phyloP scores from a whole-genome alignment of 768 basidiomycete species.

The Lactifluus piperatus region DNA sequence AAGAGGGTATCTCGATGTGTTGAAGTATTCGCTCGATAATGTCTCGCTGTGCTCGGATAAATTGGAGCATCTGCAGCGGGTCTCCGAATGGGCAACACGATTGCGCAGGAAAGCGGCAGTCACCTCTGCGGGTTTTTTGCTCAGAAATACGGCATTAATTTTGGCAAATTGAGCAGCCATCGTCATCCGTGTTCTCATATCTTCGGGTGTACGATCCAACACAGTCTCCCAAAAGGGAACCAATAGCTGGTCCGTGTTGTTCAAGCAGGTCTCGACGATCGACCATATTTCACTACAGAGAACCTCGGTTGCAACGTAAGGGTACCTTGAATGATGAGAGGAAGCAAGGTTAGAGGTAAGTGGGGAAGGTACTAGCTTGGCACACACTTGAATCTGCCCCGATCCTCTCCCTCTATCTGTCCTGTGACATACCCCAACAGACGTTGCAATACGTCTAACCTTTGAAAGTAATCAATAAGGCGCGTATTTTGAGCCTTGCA shows the following conservation, averaged over 20 bases:
- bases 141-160: constrained; percentile 82
- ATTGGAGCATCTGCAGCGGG: constrained; percentile 73
- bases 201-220: constrained; percentile 68
- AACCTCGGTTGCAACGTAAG: constrained; percentile 89
- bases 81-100: constrained; percentile 26
- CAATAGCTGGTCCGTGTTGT: constrained; percentile 60
- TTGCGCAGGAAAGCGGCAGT: constrained; percentile 26
- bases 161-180: constrained; percentile 94
- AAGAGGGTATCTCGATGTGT: constrained; percentile 83
- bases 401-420: constrained; percentile 74
- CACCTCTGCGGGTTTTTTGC: constrained; percentile 86
- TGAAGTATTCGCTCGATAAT: constrained; percentile 75
- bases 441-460: constrained; percentile 71
- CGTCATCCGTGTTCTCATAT: constrained; percentile 79
- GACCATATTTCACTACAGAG: constrained; percentile 95
- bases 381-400: constrained; percentile 74
- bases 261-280: constrained; percentile 83
- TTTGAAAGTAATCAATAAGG: constrained; percentile 80
- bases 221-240: constrained; percentile 89
- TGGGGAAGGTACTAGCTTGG: constrained; percentile 1
- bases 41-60: constrained; percentile 76
- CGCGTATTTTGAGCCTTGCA: constrained; percentile 91
- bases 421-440: constrained; percentile 82
- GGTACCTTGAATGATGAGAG: constrained; percentile 55
- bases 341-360: constrained; percentile 16